Percentiles rank a stretch among this genome's conserved stretches.
Evolutionary conservation across 441 rosid species (phyloP).

Genomic region (Isatis lusitanica): DNA sequence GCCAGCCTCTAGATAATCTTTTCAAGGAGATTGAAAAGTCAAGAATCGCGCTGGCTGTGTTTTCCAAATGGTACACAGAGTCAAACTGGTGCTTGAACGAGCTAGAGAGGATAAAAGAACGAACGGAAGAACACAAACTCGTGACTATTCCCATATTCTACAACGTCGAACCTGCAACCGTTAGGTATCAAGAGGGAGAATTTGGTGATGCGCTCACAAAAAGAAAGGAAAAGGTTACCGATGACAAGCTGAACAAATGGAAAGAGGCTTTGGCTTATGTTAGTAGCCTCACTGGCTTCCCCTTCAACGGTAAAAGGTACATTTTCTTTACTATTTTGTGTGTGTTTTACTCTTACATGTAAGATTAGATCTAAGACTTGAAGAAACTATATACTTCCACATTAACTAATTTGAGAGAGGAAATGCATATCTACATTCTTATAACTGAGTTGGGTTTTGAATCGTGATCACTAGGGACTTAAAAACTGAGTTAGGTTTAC

Average conservation of each 20-base stretch:
- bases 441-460: too few species aligned
- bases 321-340: neutral
- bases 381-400: too few species aligned
- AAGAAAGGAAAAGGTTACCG: too few species aligned
- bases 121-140: neutral
- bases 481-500: too few species aligned
- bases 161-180: neutral
- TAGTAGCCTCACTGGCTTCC: neutral
- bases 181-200: neutral
- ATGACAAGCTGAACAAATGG: neutral
- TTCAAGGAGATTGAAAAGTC: too few species aligned
- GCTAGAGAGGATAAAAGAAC: constrained; percentile 6
- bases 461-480: too few species aligned
- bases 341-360: too few species aligned
- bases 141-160: constrained; percentile 8
- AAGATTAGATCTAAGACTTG: too few species aligned
- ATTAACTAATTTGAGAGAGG: too few species aligned
- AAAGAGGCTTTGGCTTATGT: neutral
- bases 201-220: neutral
- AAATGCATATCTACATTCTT: too few species aligned
- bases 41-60: too few species aligned
- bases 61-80: neutral
- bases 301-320: neutral
- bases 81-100: constrained; percentile 16
- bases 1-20: too few species aligned